Base-by-base conservation (phyloP, 2,329 filamentous ascomycete genomes). In the Xylariaceae sp. region DNA sequence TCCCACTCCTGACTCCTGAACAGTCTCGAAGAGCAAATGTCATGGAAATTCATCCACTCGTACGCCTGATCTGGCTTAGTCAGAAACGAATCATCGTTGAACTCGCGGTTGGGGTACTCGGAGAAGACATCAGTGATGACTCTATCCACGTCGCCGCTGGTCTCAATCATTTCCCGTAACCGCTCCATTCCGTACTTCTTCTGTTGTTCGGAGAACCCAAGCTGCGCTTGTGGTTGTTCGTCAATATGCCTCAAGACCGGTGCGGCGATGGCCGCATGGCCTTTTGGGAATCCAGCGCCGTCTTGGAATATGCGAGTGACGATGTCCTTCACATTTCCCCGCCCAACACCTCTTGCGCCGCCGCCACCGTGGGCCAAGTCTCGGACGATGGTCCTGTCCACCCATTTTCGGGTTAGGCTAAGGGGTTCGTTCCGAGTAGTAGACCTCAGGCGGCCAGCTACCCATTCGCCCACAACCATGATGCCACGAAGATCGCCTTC, bases 21-120 rank as follows among this genome's bases (percentile, higher is more conserved):
- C 1, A 97, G 76, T 30, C 83, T 81, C 1, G 83, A 82, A 18
- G 88, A 89, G 48, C 95, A 82, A 1, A 73, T 71, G 56, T 97
- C 93, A 64, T 96, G 87, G 64, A 98, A 97, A 62, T 94, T 75
- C 41, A 98, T 78, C 93, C 93, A 98, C 57, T 96, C 91, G 63
- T 95, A 95, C 1, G 88, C 88, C 61, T 48, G 42, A 22, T 60
- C 50, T 3, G 94, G 94, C 60, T 98, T 98, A 26, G 83, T 87
- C 24, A 98, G 80, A 52, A 88, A 85, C 1, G 83, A 85, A 63
- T 98, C 93, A 61, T 98, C 93, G 67, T 96, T 94, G 65, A 86
- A 98, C 16, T 89, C 83, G 53, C 89, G 87, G 32, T 80, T 81
- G 0, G 91, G 89, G 62, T 95, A 98, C 51, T 86, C 78, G 17